Evolutionary conservation across 352 stramenopile genomes (phyloP).

Genomic region (Ophiocytium majus): DNA sequence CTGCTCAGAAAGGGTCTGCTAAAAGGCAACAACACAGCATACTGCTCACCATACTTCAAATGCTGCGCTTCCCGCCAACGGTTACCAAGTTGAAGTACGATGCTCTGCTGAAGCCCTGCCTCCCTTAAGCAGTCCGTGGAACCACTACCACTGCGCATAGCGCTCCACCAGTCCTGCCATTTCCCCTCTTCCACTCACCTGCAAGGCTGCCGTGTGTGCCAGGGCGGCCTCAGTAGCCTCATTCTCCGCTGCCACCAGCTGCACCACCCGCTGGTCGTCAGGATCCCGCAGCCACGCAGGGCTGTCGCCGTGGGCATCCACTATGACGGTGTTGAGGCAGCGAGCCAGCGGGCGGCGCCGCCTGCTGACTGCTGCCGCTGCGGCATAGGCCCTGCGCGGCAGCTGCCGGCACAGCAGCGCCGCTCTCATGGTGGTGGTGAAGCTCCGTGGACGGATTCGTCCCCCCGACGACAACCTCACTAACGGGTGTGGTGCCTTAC

Average conservation of each 20-base stretch:
- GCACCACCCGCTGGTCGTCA: not conserved
- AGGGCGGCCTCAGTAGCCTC: not conserved
- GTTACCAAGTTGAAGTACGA: too few species aligned
- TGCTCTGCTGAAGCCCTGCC: too few species aligned
- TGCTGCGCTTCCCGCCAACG: too few species aligned
- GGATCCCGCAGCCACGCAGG: not conserved
- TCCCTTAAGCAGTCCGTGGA: too few species aligned
- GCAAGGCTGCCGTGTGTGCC: not conserved
- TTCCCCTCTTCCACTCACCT: not conserved
- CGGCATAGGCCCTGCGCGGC: not conserved
- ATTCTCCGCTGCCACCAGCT: not conserved
- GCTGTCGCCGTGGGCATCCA: not conserved
- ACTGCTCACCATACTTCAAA: too few species aligned
- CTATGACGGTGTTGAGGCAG: not conserved
- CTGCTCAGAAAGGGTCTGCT: too few species aligned
- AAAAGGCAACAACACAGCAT: too few species aligned
- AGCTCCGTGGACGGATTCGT: too few species aligned
- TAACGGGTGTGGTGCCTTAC: not conserved
- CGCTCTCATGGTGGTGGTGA: not conserved
- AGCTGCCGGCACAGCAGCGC: not conserved
- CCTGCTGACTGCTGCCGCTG: not conserved
- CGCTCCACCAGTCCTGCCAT: too few species aligned
- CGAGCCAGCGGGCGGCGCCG: not conserved
- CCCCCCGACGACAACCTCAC: not conserved
- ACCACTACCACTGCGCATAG: too few species aligned